Conservation (phyloP, 352 stramenopile genomes). For the Bremia lactucae region DNA sequence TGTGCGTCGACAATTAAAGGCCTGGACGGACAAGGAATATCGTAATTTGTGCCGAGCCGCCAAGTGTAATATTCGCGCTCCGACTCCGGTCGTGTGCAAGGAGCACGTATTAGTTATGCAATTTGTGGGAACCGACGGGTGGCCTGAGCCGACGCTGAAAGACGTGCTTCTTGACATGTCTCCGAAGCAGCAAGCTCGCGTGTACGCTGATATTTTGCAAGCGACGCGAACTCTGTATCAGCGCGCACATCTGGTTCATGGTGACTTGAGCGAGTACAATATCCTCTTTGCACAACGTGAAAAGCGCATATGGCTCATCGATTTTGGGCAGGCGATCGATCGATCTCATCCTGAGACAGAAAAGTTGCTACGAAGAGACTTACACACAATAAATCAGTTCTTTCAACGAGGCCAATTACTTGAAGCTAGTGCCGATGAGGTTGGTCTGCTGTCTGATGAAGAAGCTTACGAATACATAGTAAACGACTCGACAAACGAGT, state of each 20-base stretch:
- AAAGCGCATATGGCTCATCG: conserved; percentile 79
- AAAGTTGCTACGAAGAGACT: conserved; percentile 60
- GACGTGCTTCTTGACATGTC: conserved; percentile 40
- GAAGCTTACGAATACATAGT: conserved; percentile 34
- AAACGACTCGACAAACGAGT: conserved; percentile 16
- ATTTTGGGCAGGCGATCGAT: conserved; percentile 87
- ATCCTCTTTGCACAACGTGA: conserved; percentile 59
- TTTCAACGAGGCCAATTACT: conserved; percentile 45
- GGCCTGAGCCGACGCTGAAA: conserved; percentile 57
- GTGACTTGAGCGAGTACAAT: conserved; percentile 84
- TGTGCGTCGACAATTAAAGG: conserved; percentile 50
- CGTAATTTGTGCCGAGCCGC: conserved; percentile 44
- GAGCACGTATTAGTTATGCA: conserved; percentile 68
- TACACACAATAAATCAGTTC: conserved; percentile 66
- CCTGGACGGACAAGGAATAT: conserved; percentile 70
- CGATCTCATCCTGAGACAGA: conserved; percentile 57
- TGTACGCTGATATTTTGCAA: conserved; percentile 46
- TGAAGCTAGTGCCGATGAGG: conserved; percentile 24
- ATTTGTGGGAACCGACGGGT: conserved; percentile 48
- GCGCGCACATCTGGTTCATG: conserved; percentile 42
- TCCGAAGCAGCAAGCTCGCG: conserved; percentile 31
- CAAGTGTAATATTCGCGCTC: conserved; percentile 36
- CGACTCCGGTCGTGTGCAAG: conserved; percentile 35
- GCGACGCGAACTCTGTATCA: conserved; percentile 43
- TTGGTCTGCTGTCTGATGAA: conserved; percentile 31